phyloP scores from a whole-genome alignment of 805 yeast species.

The Komagataella phaffii region DNA sequence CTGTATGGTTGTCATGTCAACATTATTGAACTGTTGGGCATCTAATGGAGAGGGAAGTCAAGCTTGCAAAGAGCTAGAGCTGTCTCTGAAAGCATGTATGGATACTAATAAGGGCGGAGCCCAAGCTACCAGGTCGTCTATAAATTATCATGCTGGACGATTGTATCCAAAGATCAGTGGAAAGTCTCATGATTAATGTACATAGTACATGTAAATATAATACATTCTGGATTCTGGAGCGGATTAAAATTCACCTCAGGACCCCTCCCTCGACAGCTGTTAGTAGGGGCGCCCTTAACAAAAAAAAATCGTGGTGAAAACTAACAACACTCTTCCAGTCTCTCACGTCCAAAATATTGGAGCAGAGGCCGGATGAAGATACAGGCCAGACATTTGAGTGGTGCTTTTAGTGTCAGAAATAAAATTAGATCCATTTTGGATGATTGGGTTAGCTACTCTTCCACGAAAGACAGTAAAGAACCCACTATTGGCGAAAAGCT shows the following conservation, averaged over 20 bases:
- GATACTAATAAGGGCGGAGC: constrained; percentile 17
- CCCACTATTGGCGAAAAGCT: not conserved
- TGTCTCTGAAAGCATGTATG: constrained; percentile 68
- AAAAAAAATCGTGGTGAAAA: not conserved
- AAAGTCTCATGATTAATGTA: constrained; percentile 7
- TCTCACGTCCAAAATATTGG: not conserved
- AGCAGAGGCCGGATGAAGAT: not conserved
- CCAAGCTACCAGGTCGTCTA: constrained; percentile 27
- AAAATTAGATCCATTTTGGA: not conserved
- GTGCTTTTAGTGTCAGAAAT: not conserved
- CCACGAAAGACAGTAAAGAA: not conserved
- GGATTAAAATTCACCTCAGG: not conserved
- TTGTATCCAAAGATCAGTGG: constrained; percentile 40
- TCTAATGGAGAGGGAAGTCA: constrained; percentile 78
- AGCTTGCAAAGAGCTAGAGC: constrained; percentile 51
- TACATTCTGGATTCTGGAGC: not conserved
- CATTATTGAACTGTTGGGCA: constrained; percentile 90
- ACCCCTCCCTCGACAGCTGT: not conserved
- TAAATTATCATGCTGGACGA: constrained; percentile 44
- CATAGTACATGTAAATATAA: constrained; percentile 5
- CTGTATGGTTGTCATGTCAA: constrained; percentile 73
- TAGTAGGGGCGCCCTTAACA: not conserved
- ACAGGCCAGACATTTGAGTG: not conserved
- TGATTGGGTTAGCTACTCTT: not conserved
- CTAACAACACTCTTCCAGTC: not conserved